Base-by-base conservation (phyloP, 2,329 filamentous ascomycete species). In the Fusarium citri region DNA sequence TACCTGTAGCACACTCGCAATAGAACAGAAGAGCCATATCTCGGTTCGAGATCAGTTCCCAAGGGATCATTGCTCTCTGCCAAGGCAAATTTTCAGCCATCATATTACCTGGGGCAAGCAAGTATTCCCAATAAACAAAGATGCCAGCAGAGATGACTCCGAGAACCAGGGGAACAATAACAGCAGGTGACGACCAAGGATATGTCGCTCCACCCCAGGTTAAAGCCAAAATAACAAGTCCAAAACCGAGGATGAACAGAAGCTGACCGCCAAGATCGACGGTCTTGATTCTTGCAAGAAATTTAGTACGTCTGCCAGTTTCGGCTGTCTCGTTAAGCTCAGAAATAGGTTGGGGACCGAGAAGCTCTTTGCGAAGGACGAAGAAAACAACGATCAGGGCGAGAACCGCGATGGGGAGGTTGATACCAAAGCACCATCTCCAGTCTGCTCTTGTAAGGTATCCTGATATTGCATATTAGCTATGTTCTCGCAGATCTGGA, bases 401-500 rank as follows among this genome's bases (percentile, higher is more conserved):
- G 22, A 86, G 71, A 5, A 83, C 79, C 3, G 81, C 83, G 43
- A 90, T 82, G 18, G 88, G 88, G n/a, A 89, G 80, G 64, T 87
- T 88, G 56, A 91, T 84, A 40, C 85, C 88, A 75, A 92, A 92
- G 73, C 88, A 89, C 84, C 90, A 92, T 51, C 89, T 81, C 89
- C 90, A 92, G 67, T 83, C 85, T 6, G 82, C 78, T 37, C 82
- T 79, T 22, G 86, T 86, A 15, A 89, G 80, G 61, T 86, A 87
- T 1, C 83, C 78, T 80, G 22, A 1, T 5, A 16, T 6, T 10
- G 4, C 6, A 34, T 18, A 20, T 74, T 28, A 73, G 68, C 48
- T 28, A 25, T 42, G 20, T 15, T 42, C 9, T 9, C 16, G 22
- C 6, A 8, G 8, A 10, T 18, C 9, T 15, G 15, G 5, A 8